Base-by-base conservation (phyloP, 495 filamentous ascomycete species). In the Podospora pseudoanserina region DNA sequence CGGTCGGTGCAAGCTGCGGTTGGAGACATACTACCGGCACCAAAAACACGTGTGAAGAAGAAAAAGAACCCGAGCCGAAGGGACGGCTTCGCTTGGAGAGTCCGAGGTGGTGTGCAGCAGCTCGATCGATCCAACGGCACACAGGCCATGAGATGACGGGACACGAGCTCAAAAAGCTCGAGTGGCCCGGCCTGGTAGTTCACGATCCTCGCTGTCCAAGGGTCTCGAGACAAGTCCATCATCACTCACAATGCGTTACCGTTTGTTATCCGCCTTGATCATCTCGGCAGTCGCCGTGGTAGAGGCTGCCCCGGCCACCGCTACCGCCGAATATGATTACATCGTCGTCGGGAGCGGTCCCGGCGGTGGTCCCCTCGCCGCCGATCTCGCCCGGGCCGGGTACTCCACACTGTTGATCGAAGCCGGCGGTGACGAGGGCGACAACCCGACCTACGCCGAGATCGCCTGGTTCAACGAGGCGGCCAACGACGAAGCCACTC, bases 281-380 rank as follows among this genome's bases (percentile, higher is more conserved):
- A 74, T 72, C 60, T 63, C 72, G 16, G 78, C 71, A 39, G 69
- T 72, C 30, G 30, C 72, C 18, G 66, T 68, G 55, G 67, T 64
- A 1, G 65, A 62, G 0, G 68, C 56, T 16, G 53, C 65, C 13
- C 49, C 68, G 4, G 65, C 68, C 0, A 63, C 65, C 2, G 19
- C 68, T 5, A 39, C 71, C 2, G 32, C 71, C 23, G 23, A 23
- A 6, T 90, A 89, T 72, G 89, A 90, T 67, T 90, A 90, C 75
- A 83, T 91, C 65, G 81, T 91, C 23, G 85, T 91, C 0, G 89
- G 89, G 44, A 85, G 82, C 49, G 89, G 88, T 20, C 85, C 88
- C 4, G 89, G 89, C 19, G 88, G 89, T 11, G 87, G 86, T 5
- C 87, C 87, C 9, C 73, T 91, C 3, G 88, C 88, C 0, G 83